Evolutionary conservation across 2,329 filamentous ascomycete genomes (phyloP), one percentile per base, ranked within the genome.

Genomic region (Lachnellula hyalina): DNA sequence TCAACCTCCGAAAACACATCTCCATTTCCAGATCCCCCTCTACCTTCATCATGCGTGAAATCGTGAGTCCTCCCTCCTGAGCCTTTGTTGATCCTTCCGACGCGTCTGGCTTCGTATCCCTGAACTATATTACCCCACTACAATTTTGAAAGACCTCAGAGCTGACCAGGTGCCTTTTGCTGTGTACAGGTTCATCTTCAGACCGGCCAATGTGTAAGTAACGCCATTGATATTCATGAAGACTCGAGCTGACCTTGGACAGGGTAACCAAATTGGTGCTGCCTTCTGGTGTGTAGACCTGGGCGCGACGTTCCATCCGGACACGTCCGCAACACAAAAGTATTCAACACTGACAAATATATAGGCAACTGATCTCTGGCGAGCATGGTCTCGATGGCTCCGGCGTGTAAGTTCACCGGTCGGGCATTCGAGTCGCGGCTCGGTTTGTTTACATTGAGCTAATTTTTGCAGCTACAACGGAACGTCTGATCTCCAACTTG

Each of bases 241-340:
- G 46, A 21, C 44, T 56, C n/a, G 25, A 51, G 12, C 58, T 66
- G 45, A 67, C 21, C 63, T 69, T 59, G 61, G 54, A 68, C 70
- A 96, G 93, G 94, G 94, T 85, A 99, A 99, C 89, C 94, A 99
- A 90, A 96, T 97, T 70, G 94, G 94, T 93, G 94, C 94, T 83
- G 94, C 94, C 79, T 99, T 99, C 85, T 99, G 94, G 87, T 90
- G 78, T 67, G 84, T 80, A 64, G 56, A 45, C 19, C 51, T 49
- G 7, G 41, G 21, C 41, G 56, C 59, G 49, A 50, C 59, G 56
- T 62, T 55, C 57, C 46, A 23, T 44, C 51, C 40, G 47, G 41
- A 53, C 56, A 54, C 53, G 49, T 41, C 47, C 35, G 66, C 73
- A 77, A 68, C 55, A 55, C 55, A 57, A 53, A 54, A 21, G 14